Base-by-base conservation (phyloP, 2,329 filamentous ascomycete genomes). In the Scedosporium dehoogii region DNA sequence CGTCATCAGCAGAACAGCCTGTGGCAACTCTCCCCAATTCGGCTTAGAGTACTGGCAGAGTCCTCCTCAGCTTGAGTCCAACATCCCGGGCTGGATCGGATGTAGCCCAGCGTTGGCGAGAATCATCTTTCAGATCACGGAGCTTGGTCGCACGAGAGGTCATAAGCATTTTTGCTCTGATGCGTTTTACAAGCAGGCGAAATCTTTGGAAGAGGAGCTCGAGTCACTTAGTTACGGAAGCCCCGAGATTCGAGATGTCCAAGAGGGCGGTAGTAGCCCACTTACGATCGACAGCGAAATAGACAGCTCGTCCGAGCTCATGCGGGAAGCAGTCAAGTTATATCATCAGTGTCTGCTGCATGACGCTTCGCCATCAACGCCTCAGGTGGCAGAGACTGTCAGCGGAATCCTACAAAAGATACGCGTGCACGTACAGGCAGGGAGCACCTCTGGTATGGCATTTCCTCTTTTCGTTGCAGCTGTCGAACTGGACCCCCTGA, bases 1-100 rank as follows among this genome's bases (percentile, higher is more conserved):
- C 63, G 76, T 79, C 16, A 80, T 81, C 64, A 78, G 79, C 29
- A 73, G 78, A 41, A 81, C 79, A 0, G 79, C 79, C 0, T 81
- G 78, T 60, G 78, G 77, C 2, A 75, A 79, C 10, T 73, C 76
- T 7, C 74, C 77, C 0, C 68, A 78, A 0, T 81, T 81, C 56
- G 78, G 77, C 1, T 71, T 70, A 33, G 77, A 80, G 59, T 80
- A 79, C 63, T 81, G 79, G 79, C 70, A 73, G 25, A 70, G 64
- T 2, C 61, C 65, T 2, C 60, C 65, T 0, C 64, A 65, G 23
- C 66, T 66, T 0, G 56, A 64, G 0, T 59, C 61, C 0, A 63
- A 71, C 0, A 74, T 77, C 46, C 73, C 78, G 62, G 66, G 72
- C 0, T 81, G 78, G 79, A 78, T 80, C 70, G 78, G 78, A 0